Conservation (phyloP, 148 eudicot genomes). For the Polygonum maritimum region DNA sequence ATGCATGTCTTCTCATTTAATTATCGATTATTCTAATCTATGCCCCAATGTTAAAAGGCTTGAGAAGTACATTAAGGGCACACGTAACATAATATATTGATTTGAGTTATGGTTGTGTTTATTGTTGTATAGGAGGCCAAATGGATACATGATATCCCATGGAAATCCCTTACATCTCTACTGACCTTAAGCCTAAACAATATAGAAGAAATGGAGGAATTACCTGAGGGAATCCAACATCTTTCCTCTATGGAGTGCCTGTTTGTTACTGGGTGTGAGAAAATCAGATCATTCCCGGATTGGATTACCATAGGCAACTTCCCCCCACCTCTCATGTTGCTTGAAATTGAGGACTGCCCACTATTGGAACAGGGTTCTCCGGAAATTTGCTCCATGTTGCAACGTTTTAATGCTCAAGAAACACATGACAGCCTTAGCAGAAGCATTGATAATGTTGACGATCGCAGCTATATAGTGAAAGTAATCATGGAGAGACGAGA, state of each 20-base stretch:
- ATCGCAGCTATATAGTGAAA: no score
- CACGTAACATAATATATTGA: no score
- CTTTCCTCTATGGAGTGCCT: not conserved
- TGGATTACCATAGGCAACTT: not conserved
- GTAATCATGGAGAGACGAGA: no score
- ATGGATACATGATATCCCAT: not conserved
- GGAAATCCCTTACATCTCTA: not conserved
- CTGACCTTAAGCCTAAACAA: not conserved
- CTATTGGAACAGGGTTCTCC: no score
- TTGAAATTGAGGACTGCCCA: not conserved
- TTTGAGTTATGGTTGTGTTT: not conserved
- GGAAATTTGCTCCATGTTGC: no score
- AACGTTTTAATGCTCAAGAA: no score
- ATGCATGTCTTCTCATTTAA: not conserved
- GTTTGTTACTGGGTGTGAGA: not conserved
- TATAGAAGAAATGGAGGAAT: not conserved
- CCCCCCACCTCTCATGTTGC: not conserved
- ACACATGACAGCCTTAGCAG: no score
- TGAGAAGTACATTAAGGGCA: no score
- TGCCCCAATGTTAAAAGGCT: no score
- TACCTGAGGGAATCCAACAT: not conserved
- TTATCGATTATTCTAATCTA: no score
- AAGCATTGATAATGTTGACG: no score
- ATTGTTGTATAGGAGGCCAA: not conserved
- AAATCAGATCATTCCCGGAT: not conserved